Base-by-base conservation (phyloP, 2,329 filamentous ascomycete species). In the Penicillium capsulatum region DNA sequence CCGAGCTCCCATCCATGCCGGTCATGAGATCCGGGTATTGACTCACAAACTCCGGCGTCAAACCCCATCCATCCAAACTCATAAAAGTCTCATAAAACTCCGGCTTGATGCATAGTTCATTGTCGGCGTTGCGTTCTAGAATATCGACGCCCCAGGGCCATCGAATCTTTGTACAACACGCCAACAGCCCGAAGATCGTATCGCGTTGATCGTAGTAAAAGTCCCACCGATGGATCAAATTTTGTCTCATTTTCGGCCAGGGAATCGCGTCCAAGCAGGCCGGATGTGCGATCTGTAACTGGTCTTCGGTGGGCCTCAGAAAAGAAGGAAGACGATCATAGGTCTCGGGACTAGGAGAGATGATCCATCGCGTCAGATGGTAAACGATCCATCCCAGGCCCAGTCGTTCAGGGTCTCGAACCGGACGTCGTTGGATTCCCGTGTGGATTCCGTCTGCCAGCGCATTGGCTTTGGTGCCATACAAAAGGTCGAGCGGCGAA, bases 361-460 rank as follows among this genome's bases (percentile, higher is more conserved):
- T 17, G 13, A 56, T 36, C 57, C 57, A 60, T 41, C 51, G 48
- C 4, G 46, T 41, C 2, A 51, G 34, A 19, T 54, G 47, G 15
- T 60, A 60, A 2, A 22, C 11, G 10, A 52, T 17, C 45, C 45
- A 49, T 4, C 57, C 56, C 7, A 50, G 37, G 3, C 48, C 46
- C n/a, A 59, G 34, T 15, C 48, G 35, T 36, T 60, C 57, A 7
- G 54, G 50, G 24, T 55, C 57, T 1, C 56, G 54, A 6, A 58
- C 15, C 4, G 56, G 52, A 2, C 56, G 50, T 14, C 41, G 32
- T 17, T 50, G 47, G 7, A 53, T 30, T 9, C 32, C 15, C 3
- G 14, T 40, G 36, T 57, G 50, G 15, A 60, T 56, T 33, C 45
- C 38, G n/a, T 59, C 37, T 29, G 57, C 56, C 7, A 59, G 42